phyloP scores from a whole-genome alignment of 371 early-diverging fungal species.

The Mucor velutinosus region DNA sequence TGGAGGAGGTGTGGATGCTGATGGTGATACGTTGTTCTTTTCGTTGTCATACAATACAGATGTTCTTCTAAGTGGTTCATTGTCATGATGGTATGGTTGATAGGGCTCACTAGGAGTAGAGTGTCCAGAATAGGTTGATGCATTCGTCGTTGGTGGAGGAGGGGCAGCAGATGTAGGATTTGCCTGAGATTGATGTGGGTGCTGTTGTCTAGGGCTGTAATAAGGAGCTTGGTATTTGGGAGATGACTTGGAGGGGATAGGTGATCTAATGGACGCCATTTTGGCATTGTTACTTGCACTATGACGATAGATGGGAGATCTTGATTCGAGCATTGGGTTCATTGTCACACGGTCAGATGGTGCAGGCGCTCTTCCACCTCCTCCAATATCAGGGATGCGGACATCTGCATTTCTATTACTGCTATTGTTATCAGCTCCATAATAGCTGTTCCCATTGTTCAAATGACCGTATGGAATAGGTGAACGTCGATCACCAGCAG shows the following conservation, averaged over 20 bases:
- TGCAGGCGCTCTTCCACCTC: slow-evolving; percentile 33
- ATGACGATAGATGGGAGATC: slow-evolving; percentile 23
- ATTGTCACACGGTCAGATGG: slow-evolving; percentile 38
- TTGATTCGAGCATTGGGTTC: slow-evolving; percentile 29
- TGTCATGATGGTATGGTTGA: background rate
- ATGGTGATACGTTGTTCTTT: background rate
- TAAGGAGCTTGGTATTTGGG: slow-evolving; percentile 8
- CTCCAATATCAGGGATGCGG: slow-evolving; percentile 42
- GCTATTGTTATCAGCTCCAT: slow-evolving; percentile 4
- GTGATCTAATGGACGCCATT: slow-evolving; percentile 18
- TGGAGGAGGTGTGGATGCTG: background rate
- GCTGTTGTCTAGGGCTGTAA: slow-evolving; percentile 4
- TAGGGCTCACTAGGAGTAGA: background rate
- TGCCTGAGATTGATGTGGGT: background rate
- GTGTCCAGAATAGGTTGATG: background rate
- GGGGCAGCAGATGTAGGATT: background rate
- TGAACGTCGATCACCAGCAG: slow-evolving; percentile 18
- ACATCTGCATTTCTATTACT: slow-evolving; percentile 20
- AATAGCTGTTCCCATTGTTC: background rate
- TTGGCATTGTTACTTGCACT: slow-evolving; percentile 4
- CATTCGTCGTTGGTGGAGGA: background rate
- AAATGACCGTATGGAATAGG: slow-evolving; percentile 20
- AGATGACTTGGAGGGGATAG: slow-evolving; percentile 26
- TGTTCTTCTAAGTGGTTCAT: slow-evolving; percentile 28
- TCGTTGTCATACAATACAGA: slow-evolving; percentile 27